These are phyloP conservation scores for Mycena rebaudengoi DNA, from an alignment of 768 basidiomycete genomes.

Conservation along the genomic window DNA sequence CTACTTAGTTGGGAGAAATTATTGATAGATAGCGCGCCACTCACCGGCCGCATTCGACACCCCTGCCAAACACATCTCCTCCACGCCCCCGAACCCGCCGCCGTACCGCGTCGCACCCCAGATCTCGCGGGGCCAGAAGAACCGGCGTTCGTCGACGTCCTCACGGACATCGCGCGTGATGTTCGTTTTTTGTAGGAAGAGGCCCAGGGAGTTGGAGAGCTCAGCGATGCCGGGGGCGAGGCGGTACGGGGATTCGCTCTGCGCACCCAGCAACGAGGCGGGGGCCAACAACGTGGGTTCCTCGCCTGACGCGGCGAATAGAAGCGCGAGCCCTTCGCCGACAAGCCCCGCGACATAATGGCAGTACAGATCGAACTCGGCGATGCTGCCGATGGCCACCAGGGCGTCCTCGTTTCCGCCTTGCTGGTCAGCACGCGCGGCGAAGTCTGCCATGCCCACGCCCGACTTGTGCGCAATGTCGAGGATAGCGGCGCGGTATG, in stretches of 20 bases:
- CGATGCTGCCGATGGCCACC: slow-evolving; percentile 75
- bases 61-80: slow-evolving; percentile 78
- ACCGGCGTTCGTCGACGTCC: slow-evolving; percentile 83
- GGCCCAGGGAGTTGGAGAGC: slow-evolving; percentile 93
- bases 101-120: slow-evolving; percentile 70
- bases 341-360: slow-evolving; percentile 99
- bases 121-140: slow-evolving; percentile 96
- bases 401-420: slow-evolving; percentile 63
- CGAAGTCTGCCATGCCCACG: slow-evolving; percentile 87
- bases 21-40: too few species aligned
- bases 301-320: slow-evolving; percentile 88
- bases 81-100: slow-evolving; percentile 71
- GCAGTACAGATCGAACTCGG: slow-evolving; percentile 97
- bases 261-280: too few species aligned
- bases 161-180: slow-evolving; percentile 96
- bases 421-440: slow-evolving; percentile 72
- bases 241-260: too few species aligned
- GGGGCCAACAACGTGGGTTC: too few species aligned
- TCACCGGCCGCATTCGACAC: too few species aligned
- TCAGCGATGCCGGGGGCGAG: slow-evolving; percentile 85
- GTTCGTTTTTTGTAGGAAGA: slow-evolving; percentile 96
- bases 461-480: slow-evolving; percentile 91
- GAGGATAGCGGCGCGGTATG: slow-evolving; percentile 80
- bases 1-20: too few species aligned
- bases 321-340: slow-evolving; percentile 90